These are phyloP conservation scores for Filobasidium floriforme DNA, from an alignment of 768 basidiomycete species.

Conservation along the genomic window DNA sequence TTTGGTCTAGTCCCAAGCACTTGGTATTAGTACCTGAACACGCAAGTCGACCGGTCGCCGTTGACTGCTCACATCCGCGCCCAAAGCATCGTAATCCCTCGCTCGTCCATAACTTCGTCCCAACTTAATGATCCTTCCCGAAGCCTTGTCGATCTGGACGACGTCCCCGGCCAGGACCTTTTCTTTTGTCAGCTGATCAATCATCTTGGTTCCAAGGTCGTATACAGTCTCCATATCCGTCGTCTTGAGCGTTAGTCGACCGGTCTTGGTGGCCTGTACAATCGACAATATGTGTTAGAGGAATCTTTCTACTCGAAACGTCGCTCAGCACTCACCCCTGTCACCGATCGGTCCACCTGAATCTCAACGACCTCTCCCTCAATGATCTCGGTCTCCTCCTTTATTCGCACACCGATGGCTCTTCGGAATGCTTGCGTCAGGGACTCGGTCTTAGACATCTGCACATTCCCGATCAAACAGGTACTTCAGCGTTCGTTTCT, in stretches of 20 bases:
- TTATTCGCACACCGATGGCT: slow-evolving; percentile 94
- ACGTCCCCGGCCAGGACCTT: slow-evolving; percentile 90
- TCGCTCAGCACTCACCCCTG: slow-evolving; percentile 59
- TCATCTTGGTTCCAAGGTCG: slow-evolving; percentile 98
- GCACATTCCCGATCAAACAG: neutral
- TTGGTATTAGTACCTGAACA: no score
- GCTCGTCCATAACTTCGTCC: slow-evolving; percentile 95
- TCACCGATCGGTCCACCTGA: slow-evolving; percentile 92
- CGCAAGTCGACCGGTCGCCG: neutral
- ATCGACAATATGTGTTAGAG: neutral
- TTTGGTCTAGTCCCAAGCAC: slow-evolving; percentile 61
- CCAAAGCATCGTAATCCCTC: slow-evolving; percentile 97
- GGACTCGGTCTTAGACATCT: slow-evolving; percentile 98
- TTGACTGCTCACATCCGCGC: slow-evolving; percentile 73
- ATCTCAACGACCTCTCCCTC: slow-evolving; percentile 98
- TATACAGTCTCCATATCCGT: slow-evolving; percentile 99
- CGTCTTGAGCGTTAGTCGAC: slow-evolving; percentile 92
- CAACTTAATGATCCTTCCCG: slow-evolving; percentile 91
- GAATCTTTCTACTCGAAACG: neutral
- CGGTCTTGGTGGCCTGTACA: slow-evolving; percentile 85
- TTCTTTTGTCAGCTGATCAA: slow-evolving; percentile 92
- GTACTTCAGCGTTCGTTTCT: neutral
- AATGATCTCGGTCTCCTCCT: slow-evolving; percentile 93
- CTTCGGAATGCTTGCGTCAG: slow-evolving; percentile 92
- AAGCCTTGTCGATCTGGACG: slow-evolving; percentile 93